These are phyloP conservation scores for Microdochium trichocladiopsis DNA, from an alignment of 2,329 filamentous ascomycete species.

Conservation along the genomic window DNA sequence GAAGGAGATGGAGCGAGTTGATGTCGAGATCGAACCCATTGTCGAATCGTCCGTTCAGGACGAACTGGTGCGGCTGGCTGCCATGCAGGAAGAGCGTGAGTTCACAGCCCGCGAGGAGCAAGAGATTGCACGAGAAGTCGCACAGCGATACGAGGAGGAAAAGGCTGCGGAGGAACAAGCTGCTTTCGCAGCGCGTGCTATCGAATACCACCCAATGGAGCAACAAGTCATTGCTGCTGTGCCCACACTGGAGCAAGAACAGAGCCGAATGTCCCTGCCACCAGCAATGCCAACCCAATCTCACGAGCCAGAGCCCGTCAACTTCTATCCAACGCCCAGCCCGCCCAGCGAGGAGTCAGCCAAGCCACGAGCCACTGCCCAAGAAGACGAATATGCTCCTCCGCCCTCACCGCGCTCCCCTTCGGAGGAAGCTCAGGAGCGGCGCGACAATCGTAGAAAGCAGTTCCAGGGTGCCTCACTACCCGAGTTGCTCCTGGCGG, in stretches of 20 bases:
- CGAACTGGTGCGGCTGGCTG: conserved; percentile 50
- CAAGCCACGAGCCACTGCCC: neutral
- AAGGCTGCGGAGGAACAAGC: conserved; percentile 14
- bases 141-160: conserved; percentile 22
- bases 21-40: conserved; percentile 81
- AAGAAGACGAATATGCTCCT: neutral
- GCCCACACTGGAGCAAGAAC: neutral
- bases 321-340: neutral
- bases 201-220: neutral
- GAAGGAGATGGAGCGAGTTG: conserved; percentile 98
- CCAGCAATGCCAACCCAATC: neutral
- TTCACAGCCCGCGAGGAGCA: conserved; percentile 20
- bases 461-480: conserved; percentile 38
- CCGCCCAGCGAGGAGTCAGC: neutral
- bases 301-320: neutral
- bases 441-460: conserved; percentile 18
- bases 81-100: conserved; percentile 32
- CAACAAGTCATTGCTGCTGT: neutral
- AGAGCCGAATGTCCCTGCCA: neutral
- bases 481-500: conserved; percentile 45
- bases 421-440: conserved; percentile 19
- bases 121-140: conserved; percentile 24
- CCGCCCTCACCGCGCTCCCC: conserved; percentile 16
- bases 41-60: conserved; percentile 52
- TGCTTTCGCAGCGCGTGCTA: neutral